Base-by-base conservation (phyloP, 2,329 filamentous ascomycete species). In the Fusarium albosuccineum region DNA sequence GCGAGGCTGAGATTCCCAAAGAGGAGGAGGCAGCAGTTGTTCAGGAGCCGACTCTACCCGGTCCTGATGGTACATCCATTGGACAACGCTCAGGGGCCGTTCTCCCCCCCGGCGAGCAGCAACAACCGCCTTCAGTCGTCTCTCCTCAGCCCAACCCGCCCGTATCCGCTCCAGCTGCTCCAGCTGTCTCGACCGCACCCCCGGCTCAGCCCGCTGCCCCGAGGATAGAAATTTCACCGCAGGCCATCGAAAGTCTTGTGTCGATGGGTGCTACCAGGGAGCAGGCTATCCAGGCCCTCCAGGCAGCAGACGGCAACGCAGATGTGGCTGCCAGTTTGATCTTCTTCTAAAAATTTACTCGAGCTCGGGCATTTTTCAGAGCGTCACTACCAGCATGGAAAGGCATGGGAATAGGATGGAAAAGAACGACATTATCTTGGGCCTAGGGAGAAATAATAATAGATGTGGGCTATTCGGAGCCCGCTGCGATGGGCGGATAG, bases 1-100 rank as follows among this genome's bases (percentile, higher is more conserved):
- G 93, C 46, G 96, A 98, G 80, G 91, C 92, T 3, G 95, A 99
- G 68, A 97, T 98, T 53, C 96, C 96, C n/a, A 97, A 91, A 77
- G 87, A 91, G 46, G 84, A 89, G 42, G 93, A 97, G 70, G 92
- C 94, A 64, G 87, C 88, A 4, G 84, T 90, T 62, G 86, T 90
- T 53, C 86, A 92, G 58, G 95, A 98, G 79, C 94, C 94, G 5
- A 93, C 91, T 13, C 87, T 98, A 49, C 86, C 89, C 44, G 96
- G 96, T 0, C 92, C 94, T 1, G 92, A 91, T 39, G 95, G 94
- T n/a, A 97, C 93, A 10, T 90, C 92, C 49, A 93, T 98, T 65
- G 95, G 95, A 42, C 90, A 91, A 49, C 87, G 90, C 57, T 92
- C 94, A 3, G 96, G 96, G 14, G 93, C 91, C 27, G 88, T 96